Evolutionary conservation across 352 stramenopile genomes (phyloP).

Genomic region (Globisporangium cederbergense): DNA sequence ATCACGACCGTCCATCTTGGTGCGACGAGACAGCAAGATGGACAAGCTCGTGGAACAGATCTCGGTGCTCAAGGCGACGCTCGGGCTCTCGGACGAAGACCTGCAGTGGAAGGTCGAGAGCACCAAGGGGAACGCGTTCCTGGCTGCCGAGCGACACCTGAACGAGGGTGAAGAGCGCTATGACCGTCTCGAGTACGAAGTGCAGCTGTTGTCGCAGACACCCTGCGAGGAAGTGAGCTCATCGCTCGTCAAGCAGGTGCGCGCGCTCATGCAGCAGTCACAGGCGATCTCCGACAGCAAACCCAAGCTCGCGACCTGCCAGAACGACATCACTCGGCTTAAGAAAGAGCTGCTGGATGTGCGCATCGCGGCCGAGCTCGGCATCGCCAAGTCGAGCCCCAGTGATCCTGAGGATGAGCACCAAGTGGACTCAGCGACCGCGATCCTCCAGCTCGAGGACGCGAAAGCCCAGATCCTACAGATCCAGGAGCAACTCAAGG

Average conservation of each 20-base stretch:
- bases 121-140: conserved; percentile 66
- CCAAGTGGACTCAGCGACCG: not conserved
- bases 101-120: conserved; percentile 79
- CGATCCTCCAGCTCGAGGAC: conserved; percentile 24
- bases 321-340: conserved; percentile 31
- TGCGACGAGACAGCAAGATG: conserved; percentile 52
- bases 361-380: conserved; percentile 41
- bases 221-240: conserved; percentile 55
- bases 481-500: conserved; percentile 43
- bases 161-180: conserved; percentile 61
- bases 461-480: conserved; percentile 39
- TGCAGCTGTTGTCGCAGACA: conserved; percentile 48
- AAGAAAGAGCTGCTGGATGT: conserved; percentile 47
- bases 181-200: conserved; percentile 62
- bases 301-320: conserved; percentile 23
- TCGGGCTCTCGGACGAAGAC: conserved; percentile 75
- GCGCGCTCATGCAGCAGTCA: conserved; percentile 31
- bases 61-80: conserved; percentile 64
- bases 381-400: conserved; percentile 23
- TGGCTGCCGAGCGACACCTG: conserved; percentile 53
- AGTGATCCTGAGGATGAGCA: not conserved
- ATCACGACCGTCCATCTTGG: conserved; percentile 25
- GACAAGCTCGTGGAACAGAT: conserved; percentile 71
- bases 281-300: conserved; percentile 43
- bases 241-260: conserved; percentile 33